phyloP scores from a whole-genome alignment of 768 basidiomycete genomes.

The Leccinum uliginosum region DNA sequence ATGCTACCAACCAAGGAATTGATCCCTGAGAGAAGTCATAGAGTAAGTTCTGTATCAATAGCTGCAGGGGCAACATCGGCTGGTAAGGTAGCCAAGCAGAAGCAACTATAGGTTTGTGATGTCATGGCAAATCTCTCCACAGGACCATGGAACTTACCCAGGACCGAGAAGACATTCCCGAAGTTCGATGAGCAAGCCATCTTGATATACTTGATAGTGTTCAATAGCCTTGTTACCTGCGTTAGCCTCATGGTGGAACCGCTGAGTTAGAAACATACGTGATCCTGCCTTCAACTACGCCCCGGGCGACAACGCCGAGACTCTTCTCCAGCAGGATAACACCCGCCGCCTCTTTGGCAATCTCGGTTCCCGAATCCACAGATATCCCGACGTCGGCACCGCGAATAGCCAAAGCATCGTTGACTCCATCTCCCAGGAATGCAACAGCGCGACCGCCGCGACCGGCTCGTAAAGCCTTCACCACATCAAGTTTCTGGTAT shows the following conservation, averaged over 20 bases:
- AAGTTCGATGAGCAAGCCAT: slow-evolving; percentile 37
- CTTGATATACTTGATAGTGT: slow-evolving; percentile 36
- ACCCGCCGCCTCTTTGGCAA: slow-evolving; percentile 37
- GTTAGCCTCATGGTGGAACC: slow-evolving; percentile 6
- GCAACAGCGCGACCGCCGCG: slow-evolving; percentile 27
- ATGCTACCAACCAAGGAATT: slow-evolving; percentile 29
- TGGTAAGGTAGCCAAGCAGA: slow-evolving; percentile 37
- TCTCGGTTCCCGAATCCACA: slow-evolving; percentile 31
- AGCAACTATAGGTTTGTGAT: slow-evolving; percentile 20
- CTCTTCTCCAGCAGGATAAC: slow-evolving; percentile 35
- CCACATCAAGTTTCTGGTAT: slow-evolving; percentile 31
- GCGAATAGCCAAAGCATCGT: slow-evolving; percentile 30
- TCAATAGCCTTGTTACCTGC: slow-evolving; percentile 26
- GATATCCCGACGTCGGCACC: slow-evolving; percentile 32
- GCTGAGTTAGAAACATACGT: slow-evolving; percentile 21
- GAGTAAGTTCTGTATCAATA: slow-evolving; percentile 31
- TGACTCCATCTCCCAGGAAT: slow-evolving; percentile 30
- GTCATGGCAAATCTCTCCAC: background rate
- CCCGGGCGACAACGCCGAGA: slow-evolving; percentile 30
- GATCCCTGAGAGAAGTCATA: slow-evolving; percentile 36
- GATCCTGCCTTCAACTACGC: slow-evolving; percentile 31
- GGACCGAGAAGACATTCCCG: slow-evolving; percentile 31
- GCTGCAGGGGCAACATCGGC: slow-evolving; percentile 33
- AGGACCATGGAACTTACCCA: slow-evolving; percentile 17
- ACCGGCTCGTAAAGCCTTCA: slow-evolving; percentile 27